These are phyloP conservation scores for Aspergillus sp. DNA, from an alignment of 2,329 filamentous ascomycete species.

Conservation along the genomic window DNA sequence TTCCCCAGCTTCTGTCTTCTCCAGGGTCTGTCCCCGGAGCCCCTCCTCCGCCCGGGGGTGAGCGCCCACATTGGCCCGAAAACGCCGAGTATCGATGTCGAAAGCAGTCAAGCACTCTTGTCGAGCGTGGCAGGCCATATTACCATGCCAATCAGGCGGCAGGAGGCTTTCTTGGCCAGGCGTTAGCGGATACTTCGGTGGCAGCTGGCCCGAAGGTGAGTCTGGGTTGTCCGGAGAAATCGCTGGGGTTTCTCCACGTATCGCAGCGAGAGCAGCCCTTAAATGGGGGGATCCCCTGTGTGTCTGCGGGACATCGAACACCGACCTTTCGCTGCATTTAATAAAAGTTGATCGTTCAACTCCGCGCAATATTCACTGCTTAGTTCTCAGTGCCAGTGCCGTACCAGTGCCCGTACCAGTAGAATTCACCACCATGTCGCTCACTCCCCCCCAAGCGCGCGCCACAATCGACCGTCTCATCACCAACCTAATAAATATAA, in stretches of 20 bases:
- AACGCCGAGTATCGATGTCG: background rate
- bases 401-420: no score
- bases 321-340: background rate
- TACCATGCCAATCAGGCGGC: background rate
- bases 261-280: background rate
- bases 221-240: conserved; percentile 2
- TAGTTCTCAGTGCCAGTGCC: no score
- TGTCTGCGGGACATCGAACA: background rate
- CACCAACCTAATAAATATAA: conserved; percentile 73
- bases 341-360: no score
- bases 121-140: background rate
- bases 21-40: conserved; percentile 1
- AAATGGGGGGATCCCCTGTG: background rate
- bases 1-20: conserved; percentile 4
- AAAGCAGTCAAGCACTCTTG: conserved; percentile 5
- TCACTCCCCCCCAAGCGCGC: conserved; percentile 29
- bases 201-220: conserved; percentile 17
- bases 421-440: conserved; percentile 2
- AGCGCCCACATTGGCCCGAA: conserved; percentile 2
- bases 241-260: conserved; percentile 17
- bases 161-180: background rate
- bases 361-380: no score
- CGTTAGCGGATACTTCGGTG: background rate
- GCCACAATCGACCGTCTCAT: conserved; percentile 66
- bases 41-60: conserved; percentile 5